Percentiles rank a stretch among this genome's conserved stretches.
Conservation (phyloP, 108 stramenopile species). For the Chaetoceros muelleri region DNA sequence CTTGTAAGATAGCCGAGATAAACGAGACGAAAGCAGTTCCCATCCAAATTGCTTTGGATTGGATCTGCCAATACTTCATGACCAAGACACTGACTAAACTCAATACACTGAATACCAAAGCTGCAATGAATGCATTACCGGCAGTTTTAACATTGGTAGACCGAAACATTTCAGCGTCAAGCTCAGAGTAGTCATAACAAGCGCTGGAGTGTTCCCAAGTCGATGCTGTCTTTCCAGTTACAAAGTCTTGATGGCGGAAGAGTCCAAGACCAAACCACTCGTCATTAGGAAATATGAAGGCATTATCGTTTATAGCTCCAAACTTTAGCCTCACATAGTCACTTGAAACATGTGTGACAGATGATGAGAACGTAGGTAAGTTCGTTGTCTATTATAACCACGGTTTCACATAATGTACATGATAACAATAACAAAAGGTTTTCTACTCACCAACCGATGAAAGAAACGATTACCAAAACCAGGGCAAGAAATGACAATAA, state of each 20-base stretch:
- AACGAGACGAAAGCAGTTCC: not conserved
- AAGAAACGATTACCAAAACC: not conserved
- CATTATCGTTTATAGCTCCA: not conserved
- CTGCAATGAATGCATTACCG: not conserved
- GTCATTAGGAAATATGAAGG: not conserved
- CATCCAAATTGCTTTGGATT: not conserved
- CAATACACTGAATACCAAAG: not conserved
- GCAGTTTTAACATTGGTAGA: not conserved
- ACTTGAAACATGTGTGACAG: too few relatives aligned
- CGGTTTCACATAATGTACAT: too few relatives aligned
- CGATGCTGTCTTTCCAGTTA: not conserved
- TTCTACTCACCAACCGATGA: too few relatives aligned
- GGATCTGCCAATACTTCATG: not conserved
- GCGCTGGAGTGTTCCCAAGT: not conserved
- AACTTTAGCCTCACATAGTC: not conserved
- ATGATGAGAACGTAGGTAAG: too few relatives aligned
- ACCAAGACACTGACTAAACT: not conserved
- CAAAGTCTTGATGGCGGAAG: not conserved
- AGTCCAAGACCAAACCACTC: not conserved
- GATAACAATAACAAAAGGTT: too few relatives aligned
- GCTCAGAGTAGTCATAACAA: not conserved
- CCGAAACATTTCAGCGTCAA: not conserved
- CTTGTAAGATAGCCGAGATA: not conserved
- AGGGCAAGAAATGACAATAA: not conserved
- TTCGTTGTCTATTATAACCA: too few relatives aligned